Conservation (phyloP, 148 eudicot species). For the Talinum fruticosum region DNA sequence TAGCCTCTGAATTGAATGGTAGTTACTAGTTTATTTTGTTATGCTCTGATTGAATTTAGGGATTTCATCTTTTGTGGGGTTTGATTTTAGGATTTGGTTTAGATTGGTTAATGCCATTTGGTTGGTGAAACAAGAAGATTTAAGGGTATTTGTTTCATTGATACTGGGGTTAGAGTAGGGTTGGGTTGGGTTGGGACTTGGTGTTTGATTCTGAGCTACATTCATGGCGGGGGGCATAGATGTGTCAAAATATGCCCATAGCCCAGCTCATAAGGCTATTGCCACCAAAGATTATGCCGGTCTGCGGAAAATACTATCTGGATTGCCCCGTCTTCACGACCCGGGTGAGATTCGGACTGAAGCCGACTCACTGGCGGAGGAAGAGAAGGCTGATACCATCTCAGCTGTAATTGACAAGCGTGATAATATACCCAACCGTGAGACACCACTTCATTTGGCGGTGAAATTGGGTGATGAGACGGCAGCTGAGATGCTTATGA, state of each 20-base stretch:
- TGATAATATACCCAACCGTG: conserved; percentile 67
- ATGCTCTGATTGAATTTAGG: conserved; percentile 7
- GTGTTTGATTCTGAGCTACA: conserved; percentile 2
- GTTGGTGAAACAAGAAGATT: conserved; percentile 11
- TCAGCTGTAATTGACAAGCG: conserved; percentile 70
- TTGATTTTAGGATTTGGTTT: conserved; percentile 8
- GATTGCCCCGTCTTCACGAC: conserved; percentile 59
- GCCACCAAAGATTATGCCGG: conserved; percentile 52
- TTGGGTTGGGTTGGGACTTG: not conserved
- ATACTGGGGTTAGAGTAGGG: not conserved
- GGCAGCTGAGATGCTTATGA: conserved; percentile 77
- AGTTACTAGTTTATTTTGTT: not conserved
- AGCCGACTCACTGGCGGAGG: conserved; percentile 61
- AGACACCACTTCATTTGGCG: conserved; percentile 82
- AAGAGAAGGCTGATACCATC: conserved; percentile 74
- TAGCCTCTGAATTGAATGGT: conserved; percentile 8
- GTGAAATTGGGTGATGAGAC: conserved; percentile 66
- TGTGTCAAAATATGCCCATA: conserved; percentile 65
- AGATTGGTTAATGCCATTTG: conserved; percentile 1
- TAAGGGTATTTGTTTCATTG: conserved; percentile 1
- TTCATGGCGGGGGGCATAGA: conserved; percentile 39
- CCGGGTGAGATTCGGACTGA: conserved; percentile 61
- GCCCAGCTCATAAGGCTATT: conserved; percentile 71
- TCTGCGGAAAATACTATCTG: conserved; percentile 53
- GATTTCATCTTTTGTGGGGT: not conserved